Evolutionary conservation across 169 alveolate genomes (phyloP), one percentile per base, ranked within the genome.

Genomic region (Plasmodium inui): DNA sequence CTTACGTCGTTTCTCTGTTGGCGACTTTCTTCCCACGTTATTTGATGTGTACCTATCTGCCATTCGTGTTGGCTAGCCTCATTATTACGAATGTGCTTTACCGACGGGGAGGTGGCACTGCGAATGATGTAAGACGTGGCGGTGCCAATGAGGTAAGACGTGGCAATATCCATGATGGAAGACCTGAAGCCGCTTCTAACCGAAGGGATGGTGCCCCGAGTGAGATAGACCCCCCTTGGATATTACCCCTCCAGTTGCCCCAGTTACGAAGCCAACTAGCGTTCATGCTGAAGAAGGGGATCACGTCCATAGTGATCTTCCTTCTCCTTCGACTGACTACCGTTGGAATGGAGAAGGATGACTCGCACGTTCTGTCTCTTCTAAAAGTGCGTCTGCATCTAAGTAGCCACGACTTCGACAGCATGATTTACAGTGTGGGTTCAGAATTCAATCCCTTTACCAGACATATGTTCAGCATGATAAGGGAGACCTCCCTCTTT

Each of bases 321-420:
- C 22, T 88, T 2, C 28, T 76, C 2, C 82, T 88, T 17, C 71
- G 94, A 6, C 28, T 88, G 46, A 17, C 71, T 32, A 61, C 72
- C n/a, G 2, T 78, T 17, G 34, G 46, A 14, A 78, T 37, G 50
- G 89, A 57, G 22, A 76, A 88, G 73, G 90, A 88, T 79, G 94
- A 88, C 70, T 88, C 94, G 12, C 94, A 88, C 72, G 94, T 88
- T 12, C 7, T 88, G 41, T 78, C 94, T 14, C 82, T 88, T 30
- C 50, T 88, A 79, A 88, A 88, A 26, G 94, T 88, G 12, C 67
- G 94, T 26, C 72, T 88, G 82, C 81, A 88, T 57, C 53, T 88
- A 32, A 22, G 83, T 61, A 61, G 50, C 19, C 94, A 88, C 72
- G 34, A 88, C 14, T 88, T 88, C 72, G 94, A 88, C 22, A 88